Base-by-base conservation (phyloP, 2,329 filamentous ascomycete species). In the Xylariaceae sp. region DNA sequence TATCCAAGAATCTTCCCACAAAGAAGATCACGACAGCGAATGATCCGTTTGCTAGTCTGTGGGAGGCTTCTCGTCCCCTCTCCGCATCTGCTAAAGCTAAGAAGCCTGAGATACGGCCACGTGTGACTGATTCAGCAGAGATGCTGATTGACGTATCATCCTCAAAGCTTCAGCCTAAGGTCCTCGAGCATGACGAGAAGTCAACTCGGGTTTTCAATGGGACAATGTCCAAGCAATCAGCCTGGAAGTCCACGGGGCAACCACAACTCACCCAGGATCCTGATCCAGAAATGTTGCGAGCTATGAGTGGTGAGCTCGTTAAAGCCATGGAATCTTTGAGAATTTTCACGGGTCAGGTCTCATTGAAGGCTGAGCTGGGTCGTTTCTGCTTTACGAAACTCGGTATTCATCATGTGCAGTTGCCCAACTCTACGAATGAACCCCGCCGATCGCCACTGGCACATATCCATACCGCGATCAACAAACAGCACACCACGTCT, bases 221-320 rank as follows among this genome's bases (percentile, higher is more conserved):
- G 4, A 53, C 48, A 4, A 52, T 54, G 48, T 38, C 30, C 3
- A 52, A 56, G 37, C 47, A 50, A 19, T 47, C 52, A 19, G 34
- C 41, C 26, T 35, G 42, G n/a, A 40, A 19, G 22, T 11, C 11
- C 11, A 11, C 11, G 11, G 22, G 6, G 6, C 22, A 26, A 26
- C 22, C 6, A 11, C 9, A 28, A 31, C 2, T 19, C 22, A 1
- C 24, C 2, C 34, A 38, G 11, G 43, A 46, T 11, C 38, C 48
- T 9, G 44, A 47, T n/a, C 39, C 41, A 4, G 29, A 41, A 12
- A 43, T 53, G 34, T 31, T 50, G 15, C 24, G 22, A 30, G 29
- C 16, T 7, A 44, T 53, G 16, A 43, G 16, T 28, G 16, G 43
- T 16, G 47, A 43, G 28, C 41, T 54, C n/a, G 26, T 30, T 3